These are phyloP conservation scores for Tricholomella constricta DNA, from an alignment of 768 basidiomycete genomes.

Conservation along the genomic window DNA sequence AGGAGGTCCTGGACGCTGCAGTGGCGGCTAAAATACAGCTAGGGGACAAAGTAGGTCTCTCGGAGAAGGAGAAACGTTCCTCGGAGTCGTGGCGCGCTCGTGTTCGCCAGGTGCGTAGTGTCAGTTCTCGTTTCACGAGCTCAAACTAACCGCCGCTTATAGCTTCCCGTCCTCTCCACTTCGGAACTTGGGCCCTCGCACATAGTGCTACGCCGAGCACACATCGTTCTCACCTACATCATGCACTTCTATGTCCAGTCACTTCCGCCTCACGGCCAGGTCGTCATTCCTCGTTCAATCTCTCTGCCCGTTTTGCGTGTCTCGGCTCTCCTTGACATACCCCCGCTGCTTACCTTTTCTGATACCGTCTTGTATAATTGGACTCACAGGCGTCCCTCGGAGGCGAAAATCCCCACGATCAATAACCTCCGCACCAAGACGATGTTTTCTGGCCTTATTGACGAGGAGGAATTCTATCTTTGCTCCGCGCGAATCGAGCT, in stretches of 20 bases:
- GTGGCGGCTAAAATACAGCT: constrained; percentile 6
- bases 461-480: constrained; percentile 89
- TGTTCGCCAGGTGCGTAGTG: constrained; percentile 43
- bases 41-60: constrained; percentile 32
- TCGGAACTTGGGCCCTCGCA: constrained; percentile 50
- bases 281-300: constrained; percentile 69
- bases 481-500: constrained; percentile 86
- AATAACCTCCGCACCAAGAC: constrained; percentile 66
- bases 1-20: constrained; percentile 17
- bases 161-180: constrained; percentile 59
- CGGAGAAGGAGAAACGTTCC: constrained; percentile 33
- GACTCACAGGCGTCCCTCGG: constrained; percentile 40
- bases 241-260: constrained; percentile 81
- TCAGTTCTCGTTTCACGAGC: background rate
- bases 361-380: constrained; percentile 93
- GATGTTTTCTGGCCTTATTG: constrained; percentile 74
- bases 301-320: constrained; percentile 77
- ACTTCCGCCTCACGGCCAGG: constrained; percentile 46
- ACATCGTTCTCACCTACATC: constrained; percentile 71
- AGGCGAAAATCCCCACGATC: constrained; percentile 43
- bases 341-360: constrained; percentile 88
- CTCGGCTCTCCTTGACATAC: constrained; percentile 70
- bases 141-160: background rate
- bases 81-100: constrained; percentile 48
- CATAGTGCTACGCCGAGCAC: constrained; percentile 65